A percentile compares a stretch with the other conserved stretches of the same genome.
phyloP scores from a whole-genome alignment of 805 yeast genomes.

The Wickerhamiella occidentalis region DNA sequence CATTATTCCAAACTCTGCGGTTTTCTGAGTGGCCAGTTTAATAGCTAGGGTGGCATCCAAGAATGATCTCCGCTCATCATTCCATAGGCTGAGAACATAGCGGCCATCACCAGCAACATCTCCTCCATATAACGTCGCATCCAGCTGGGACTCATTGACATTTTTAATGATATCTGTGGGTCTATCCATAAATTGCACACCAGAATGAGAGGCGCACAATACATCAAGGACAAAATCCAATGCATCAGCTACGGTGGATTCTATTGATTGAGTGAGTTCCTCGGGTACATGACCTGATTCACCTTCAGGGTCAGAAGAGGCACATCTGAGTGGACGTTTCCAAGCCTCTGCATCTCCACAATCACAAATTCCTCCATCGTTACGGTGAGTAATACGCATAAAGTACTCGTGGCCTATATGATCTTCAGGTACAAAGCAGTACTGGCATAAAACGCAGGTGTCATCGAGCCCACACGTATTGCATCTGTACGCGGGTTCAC shows the following conservation, averaged over 20 bases:
- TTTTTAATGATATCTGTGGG: slow-evolving; percentile 24
- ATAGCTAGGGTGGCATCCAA: slow-evolving; percentile 62
- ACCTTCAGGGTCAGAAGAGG: slow-evolving; percentile 23
- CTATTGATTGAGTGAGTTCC: slow-evolving; percentile 25
- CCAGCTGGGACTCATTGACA: slow-evolving; percentile 28
- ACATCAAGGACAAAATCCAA: slow-evolving; percentile 55
- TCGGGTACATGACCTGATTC: slow-evolving; percentile 12
- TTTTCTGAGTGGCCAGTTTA: slow-evolving; percentile 50
- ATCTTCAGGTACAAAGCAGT: slow-evolving; percentile 56
- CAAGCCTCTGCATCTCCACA: slow-evolving; percentile 88
- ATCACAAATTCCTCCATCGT: slow-evolving; percentile 71
- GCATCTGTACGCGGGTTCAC: slow-evolving; percentile 75
- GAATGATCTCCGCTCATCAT: slow-evolving; percentile 67
- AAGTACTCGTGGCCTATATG: slow-evolving; percentile 67
- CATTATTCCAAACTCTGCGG: slow-evolving; percentile 56
- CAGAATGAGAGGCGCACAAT: slow-evolving; percentile 21
- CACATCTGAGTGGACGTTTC: slow-evolving; percentile 43
- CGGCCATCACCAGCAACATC: slow-evolving; percentile 35
- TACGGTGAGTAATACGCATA: slow-evolving; percentile 45
- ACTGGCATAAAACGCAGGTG: slow-evolving; percentile 69
- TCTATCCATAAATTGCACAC: slow-evolving; percentile 20
- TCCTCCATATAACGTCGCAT: slow-evolving; percentile 36
- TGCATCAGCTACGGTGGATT: slow-evolving; percentile 34
- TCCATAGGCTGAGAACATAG: slow-evolving; percentile 53
- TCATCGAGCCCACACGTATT: slow-evolving; percentile 67